phyloP scores from a whole-genome alignment of 345 rosid genomes.

The Eucalyptus virginea region DNA sequence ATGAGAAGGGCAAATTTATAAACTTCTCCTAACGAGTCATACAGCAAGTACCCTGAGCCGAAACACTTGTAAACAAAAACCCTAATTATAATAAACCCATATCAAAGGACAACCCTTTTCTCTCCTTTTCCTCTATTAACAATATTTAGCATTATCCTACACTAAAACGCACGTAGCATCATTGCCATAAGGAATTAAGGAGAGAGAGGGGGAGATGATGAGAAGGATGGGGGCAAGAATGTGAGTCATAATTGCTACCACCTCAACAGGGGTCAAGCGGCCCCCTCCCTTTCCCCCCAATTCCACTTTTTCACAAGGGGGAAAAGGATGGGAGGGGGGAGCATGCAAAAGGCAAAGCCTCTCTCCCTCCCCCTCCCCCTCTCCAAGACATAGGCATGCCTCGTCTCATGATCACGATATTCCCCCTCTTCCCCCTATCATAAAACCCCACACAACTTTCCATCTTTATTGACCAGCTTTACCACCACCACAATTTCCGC shows the following conservation, averaged over 20 bases:
- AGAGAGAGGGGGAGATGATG: neutral
- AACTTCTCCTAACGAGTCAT: neutral
- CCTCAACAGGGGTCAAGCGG: neutral
- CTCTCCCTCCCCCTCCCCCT: no score
- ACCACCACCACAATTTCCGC: neutral
- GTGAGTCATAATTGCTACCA: neutral
- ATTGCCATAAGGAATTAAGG: neutral
- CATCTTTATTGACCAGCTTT: neutral
- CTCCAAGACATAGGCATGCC: neutral
- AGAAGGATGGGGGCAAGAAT: neutral
- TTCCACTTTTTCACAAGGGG: neutral
- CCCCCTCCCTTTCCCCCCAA: neutral
- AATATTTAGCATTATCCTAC: neutral
- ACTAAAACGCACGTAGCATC: neutral
- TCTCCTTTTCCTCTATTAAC: neutral
- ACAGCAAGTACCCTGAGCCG: neutral
- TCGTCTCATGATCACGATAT: neutral
- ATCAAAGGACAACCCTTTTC: neutral
- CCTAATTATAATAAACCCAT: neutral
- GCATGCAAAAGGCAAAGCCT: neutral
- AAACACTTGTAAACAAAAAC: neutral
- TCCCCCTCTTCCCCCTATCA: neutral
- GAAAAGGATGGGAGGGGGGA: neutral
- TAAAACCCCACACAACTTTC: neutral
- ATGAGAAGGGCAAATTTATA: neutral